These are phyloP conservation scores for Earliella scabrosa DNA, from an alignment of 1,284 basidiomycete species.

Conservation along the genomic window DNA sequence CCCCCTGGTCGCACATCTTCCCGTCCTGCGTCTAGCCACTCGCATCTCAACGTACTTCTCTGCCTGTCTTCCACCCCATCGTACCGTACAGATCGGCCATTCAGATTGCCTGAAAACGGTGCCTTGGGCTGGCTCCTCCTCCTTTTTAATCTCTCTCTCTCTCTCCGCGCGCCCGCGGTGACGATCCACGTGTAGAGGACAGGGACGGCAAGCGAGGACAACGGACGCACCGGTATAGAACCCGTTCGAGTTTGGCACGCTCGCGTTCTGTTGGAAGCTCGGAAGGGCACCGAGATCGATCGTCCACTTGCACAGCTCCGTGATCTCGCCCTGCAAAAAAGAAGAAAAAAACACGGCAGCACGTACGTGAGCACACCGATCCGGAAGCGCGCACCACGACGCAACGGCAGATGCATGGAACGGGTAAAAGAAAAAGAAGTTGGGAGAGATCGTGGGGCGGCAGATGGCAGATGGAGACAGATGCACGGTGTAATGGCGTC, in stretches of 20 bases:
- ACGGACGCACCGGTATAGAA: slow-evolving; percentile 75
- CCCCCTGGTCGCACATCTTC: neutral
- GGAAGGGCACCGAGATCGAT: slow-evolving; percentile 79
- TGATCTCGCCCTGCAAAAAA: slow-evolving; percentile 56
- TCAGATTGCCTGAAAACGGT: no score
- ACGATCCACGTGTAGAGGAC: no score
- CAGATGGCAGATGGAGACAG: neutral
- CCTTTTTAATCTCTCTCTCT: neutral
- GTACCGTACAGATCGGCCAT: no score
- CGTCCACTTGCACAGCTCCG: slow-evolving; percentile 84
- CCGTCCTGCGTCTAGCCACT: no score
- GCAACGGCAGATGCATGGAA: neutral
- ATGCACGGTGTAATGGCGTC: no score
- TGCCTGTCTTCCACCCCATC: no score
- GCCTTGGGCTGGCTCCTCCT: neutral
- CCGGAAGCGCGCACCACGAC: neutral
- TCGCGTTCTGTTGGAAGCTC: slow-evolving; percentile 72
- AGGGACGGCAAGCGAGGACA: neutral
- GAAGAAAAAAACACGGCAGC: no score
- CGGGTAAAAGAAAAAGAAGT: no score
- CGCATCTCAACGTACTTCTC: neutral
- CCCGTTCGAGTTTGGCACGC: slow-evolving; percentile 53
- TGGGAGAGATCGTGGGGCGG: no score
- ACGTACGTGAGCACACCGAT: slow-evolving; percentile 5
- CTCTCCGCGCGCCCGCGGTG: neutral